These are phyloP conservation scores for Cercophora scortea DNA, from an alignment of 495 filamentous ascomycete genomes.

Conservation along the genomic window DNA sequence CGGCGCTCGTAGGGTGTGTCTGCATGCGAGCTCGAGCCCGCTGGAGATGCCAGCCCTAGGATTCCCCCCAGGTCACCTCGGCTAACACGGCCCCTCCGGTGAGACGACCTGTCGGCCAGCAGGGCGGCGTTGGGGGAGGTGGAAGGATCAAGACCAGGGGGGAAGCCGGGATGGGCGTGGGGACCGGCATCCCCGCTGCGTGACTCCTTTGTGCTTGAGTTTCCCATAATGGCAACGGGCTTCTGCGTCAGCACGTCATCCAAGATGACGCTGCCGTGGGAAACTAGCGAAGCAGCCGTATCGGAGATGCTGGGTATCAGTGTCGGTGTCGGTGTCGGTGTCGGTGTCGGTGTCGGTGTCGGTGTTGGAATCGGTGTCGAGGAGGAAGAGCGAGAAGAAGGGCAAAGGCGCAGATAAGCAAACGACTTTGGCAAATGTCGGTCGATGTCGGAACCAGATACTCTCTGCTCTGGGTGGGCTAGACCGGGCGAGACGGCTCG, in stretches of 20 bases:
- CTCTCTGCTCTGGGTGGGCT: too few species aligned
- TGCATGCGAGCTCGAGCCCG: conserved; percentile 15
- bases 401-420: too few species aligned
- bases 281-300: background rate
- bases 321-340: background rate
- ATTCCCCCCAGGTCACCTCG: conserved; percentile 20
- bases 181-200: conserved; percentile 17
- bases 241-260: too few species aligned
- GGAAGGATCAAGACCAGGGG: background rate
- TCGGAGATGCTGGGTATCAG: background rate
- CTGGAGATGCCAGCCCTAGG: conserved; percentile 10
- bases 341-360: background rate
- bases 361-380: too few species aligned
- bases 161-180: conserved; percentile 14
- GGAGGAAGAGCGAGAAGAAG: too few species aligned
- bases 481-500: too few species aligned
- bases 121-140: conserved; percentile 3
- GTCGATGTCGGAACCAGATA: too few species aligned
- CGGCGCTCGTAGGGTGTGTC: conserved; percentile 45
- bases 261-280: too few species aligned
- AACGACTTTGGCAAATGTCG: too few species aligned
- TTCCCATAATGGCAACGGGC: conserved; percentile 17
- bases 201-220: conserved; percentile 24
- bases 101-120: conserved; percentile 13
- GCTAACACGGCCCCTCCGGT: conserved; percentile 18